Percentiles rank a stretch among this genome's conserved stretches.
These are phyloP conservation scores for Ciborinia camelliae DNA, from an alignment of 2,329 filamentous ascomycete genomes.

Conservation along the genomic window DNA sequence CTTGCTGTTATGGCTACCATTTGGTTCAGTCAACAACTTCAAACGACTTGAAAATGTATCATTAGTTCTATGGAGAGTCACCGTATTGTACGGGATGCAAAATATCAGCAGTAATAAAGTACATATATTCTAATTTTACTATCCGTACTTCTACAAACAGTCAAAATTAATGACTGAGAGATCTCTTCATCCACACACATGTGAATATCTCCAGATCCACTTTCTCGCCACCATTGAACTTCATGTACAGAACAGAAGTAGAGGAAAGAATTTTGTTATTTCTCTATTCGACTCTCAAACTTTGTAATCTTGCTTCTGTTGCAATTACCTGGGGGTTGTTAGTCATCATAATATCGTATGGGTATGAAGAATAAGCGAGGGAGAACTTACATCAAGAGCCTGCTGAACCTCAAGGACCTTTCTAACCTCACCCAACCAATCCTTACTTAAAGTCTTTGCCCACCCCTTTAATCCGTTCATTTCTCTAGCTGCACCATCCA, in stretches of 20 bases:
- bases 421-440: slow-evolving; percentile 89
- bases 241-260: slow-evolving; percentile 36
- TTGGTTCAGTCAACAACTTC: too few species aligned
- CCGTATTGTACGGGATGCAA: too few species aligned
- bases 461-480: slow-evolving; percentile 92
- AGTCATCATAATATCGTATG: slow-evolving; percentile 13
- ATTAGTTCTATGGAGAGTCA: too few species aligned
- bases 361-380: slow-evolving; percentile 3
- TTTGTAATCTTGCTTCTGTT: slow-evolving; percentile 85
- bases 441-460: slow-evolving; percentile 90
- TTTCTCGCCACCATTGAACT: neutral
- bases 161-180: neutral
- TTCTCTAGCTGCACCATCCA: slow-evolving; percentile 88
- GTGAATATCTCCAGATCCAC: neutral
- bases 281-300: slow-evolving; percentile 72
- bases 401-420: slow-evolving; percentile 94
- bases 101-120: neutral
- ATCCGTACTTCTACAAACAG: slow-evolving; percentile 16
- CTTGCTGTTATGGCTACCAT: neutral
- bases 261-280: slow-evolving; percentile 17
- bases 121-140: slow-evolving; percentile 16
- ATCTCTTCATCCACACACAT: neutral
- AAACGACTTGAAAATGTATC: too few species aligned
- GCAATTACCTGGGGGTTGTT: slow-evolving; percentile 67
- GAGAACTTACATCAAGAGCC: slow-evolving; percentile 78